Evolutionary conservation across 352 stramenopile species (phyloP), one percentile per base, ranked within the genome.

Genomic region (Phytophthora fragariae): DNA sequence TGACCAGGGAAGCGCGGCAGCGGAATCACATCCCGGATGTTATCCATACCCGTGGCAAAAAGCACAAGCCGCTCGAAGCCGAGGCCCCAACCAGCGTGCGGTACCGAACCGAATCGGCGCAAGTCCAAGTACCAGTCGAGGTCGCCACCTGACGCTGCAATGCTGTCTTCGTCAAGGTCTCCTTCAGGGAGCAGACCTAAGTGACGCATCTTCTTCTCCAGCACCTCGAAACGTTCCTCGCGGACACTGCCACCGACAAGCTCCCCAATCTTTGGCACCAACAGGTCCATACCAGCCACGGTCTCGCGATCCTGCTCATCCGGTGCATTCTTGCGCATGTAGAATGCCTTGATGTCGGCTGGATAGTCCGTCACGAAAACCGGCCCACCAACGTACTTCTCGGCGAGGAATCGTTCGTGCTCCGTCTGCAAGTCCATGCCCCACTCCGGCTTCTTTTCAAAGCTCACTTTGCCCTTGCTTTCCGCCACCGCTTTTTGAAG

Each of bases 341-440:
- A 99, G 76, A 99, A 99, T 7, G 98, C 96, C 84, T 99, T 99
- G 72, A 99, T 99, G 10, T 89, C 86, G 12, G 96, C 97, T 2
- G 98, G 97, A 79, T 99, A 99, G 72, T 99, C 96, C 55, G 98
- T 99, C 66, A 99, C 97, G 77, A 99, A 99, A 8, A 99, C 95
- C 2, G 87, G 85, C 0, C 83, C 87, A 27, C 63, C 72, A 55
- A 92, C 81, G 39, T 91, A 84, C 54, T 86, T 85, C 76, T 99
- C 97, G 5, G 96, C 93, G 27, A 99, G 79, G 82, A 94, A 99
- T 7, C 97, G 88, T 74, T 99, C 98, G 65, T 99, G 97, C 77
- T 99, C 97, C 9, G 97, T 99, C 47, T 98, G 93, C 65, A 99
- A 85, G 80, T 99, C 97, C 62, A 98, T 99, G n/a, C 83, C 95